Percentiles rank a stretch among this genome's conserved stretches.
phyloP scores from a whole-genome alignment of 768 basidiomycete species.

The Trametes gibbosa region DNA sequence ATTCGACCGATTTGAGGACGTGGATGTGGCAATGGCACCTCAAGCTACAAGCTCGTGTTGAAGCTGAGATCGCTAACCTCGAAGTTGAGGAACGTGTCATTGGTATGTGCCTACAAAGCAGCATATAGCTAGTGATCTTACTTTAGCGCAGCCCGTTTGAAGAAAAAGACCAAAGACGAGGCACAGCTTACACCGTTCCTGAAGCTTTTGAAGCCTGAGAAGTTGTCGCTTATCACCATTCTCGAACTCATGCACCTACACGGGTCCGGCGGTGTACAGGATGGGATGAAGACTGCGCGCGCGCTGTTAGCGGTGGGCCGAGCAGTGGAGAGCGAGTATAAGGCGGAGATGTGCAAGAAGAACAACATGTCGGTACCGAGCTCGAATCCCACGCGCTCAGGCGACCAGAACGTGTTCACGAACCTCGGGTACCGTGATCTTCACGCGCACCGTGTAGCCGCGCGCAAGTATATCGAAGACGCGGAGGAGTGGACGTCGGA shows the following conservation, averaged over 20 bases:
- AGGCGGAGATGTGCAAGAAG: conserved; percentile 72
- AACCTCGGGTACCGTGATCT: conserved; percentile 58
- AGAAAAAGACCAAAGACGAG: background rate
- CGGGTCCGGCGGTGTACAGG: conserved; percentile 69
- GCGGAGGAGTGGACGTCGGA: conserved; percentile 72
- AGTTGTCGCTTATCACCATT: conserved; percentile 85
- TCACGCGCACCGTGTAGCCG: conserved; percentile 61
- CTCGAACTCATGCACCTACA: conserved; percentile 83
- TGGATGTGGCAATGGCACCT: conserved; percentile 91
- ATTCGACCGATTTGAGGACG: conserved; percentile 51
- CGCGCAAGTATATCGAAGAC: conserved; percentile 61
- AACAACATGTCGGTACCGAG: conserved; percentile 45
- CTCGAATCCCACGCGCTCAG: conserved; percentile 20
- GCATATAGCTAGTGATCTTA: background rate
- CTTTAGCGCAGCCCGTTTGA: background rate
- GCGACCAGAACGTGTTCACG: conserved; percentile 49
- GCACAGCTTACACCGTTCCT: conserved; percentile 65
- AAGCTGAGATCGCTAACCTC: conserved; percentile 50
- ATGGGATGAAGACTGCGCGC: conserved; percentile 88
- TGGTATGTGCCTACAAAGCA: conserved; percentile 18
- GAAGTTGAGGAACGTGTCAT: conserved; percentile 34
- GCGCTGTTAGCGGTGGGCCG: conserved; percentile 78
- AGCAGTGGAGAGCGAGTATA: conserved; percentile 88
- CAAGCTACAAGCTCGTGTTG: conserved; percentile 50
- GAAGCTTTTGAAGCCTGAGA: conserved; percentile 68